These are phyloP conservation scores for Quercus variabilis DNA, from an alignment of 306 rosid species.

Conservation along the genomic window DNA sequence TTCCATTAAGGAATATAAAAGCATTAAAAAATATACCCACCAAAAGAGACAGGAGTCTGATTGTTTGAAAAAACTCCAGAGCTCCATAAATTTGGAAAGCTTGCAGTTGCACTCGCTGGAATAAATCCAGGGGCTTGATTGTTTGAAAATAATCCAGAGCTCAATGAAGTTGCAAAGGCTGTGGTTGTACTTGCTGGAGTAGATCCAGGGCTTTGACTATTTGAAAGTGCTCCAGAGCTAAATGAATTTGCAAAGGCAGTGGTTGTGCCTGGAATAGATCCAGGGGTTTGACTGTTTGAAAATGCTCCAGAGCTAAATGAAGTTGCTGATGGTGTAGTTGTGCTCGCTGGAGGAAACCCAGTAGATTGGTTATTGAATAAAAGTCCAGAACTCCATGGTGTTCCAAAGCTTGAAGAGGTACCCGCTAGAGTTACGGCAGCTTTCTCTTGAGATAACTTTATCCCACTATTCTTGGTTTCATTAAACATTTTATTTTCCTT, in stretches of 20 bases:
- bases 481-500: slow-evolving; percentile 44
- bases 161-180: neutral
- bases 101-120: slow-evolving; percentile 2
- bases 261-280: neutral
- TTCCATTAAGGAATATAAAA: neutral
- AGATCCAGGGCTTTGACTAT: slow-evolving; percentile 12
- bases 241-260: slow-evolving; percentile 9
- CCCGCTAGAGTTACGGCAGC: slow-evolving; percentile 34
- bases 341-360: slow-evolving; percentile 1
- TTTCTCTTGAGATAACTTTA: slow-evolving; percentile 47
- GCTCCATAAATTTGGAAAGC: neutral
- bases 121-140: slow-evolving; percentile 12
- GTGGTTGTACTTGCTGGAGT: neutral
- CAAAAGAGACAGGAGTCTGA: slow-evolving; percentile 44
- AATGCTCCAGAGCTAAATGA: slow-evolving; percentile 12
- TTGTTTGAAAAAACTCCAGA: slow-evolving; percentile 19
- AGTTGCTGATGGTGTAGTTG: neutral
- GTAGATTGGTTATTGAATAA: slow-evolving; percentile 40
- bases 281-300: slow-evolving; percentile 12
- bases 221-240: neutral
- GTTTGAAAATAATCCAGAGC: slow-evolving; percentile 10
- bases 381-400: slow-evolving; percentile 61
- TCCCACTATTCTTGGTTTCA: slow-evolving; percentile 40
- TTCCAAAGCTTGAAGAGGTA: slow-evolving; percentile 29
- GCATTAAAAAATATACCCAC: slow-evolving; percentile 35